Evolutionary conservation across 768 basidiomycete genomes (phyloP).

Genomic region (Boletus sp.): DNA sequence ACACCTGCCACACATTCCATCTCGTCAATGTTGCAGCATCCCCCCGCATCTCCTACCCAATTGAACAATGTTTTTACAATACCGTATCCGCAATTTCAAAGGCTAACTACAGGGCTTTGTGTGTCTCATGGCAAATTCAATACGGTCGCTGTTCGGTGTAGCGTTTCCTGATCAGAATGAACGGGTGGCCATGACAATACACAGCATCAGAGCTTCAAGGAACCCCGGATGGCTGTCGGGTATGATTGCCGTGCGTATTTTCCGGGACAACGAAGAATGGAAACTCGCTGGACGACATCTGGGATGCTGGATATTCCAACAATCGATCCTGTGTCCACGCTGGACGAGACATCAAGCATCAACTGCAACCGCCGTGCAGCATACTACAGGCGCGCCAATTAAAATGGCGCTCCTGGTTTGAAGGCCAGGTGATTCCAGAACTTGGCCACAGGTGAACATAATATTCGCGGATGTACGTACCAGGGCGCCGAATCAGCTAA

Average conservation of each 20-base stretch:
- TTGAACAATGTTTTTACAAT: conserved; percentile 39
- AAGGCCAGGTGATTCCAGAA: not conserved
- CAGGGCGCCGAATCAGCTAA: not conserved
- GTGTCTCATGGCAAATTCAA: conserved; percentile 7
- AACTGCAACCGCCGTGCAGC: not conserved
- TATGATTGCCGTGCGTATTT: not conserved
- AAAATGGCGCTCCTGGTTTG: not conserved
- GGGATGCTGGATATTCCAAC: not conserved
- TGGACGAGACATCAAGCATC: not conserved
- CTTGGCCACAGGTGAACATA: not conserved
- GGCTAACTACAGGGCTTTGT: conserved; percentile 30
- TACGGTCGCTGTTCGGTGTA: conserved; percentile 5
- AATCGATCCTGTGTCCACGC: not conserved
- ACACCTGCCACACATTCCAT: conserved; percentile 29
- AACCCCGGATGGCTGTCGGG: not conserved
- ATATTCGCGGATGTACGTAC: not conserved
- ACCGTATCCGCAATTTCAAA: conserved; percentile 30
- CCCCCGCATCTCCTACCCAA: conserved; percentile 36
- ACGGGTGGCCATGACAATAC: conserved; percentile 12
- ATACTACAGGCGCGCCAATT: not conserved
- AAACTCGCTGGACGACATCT: not conserved
- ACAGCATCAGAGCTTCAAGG: conserved; percentile 7
- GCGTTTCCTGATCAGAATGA: conserved; percentile 10
- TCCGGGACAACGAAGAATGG: not conserved
- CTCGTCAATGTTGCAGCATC: conserved; percentile 47